Base-by-base conservation (phyloP, 2,329 filamentous ascomycete species). In the Colletotrichum liriopes region DNA sequence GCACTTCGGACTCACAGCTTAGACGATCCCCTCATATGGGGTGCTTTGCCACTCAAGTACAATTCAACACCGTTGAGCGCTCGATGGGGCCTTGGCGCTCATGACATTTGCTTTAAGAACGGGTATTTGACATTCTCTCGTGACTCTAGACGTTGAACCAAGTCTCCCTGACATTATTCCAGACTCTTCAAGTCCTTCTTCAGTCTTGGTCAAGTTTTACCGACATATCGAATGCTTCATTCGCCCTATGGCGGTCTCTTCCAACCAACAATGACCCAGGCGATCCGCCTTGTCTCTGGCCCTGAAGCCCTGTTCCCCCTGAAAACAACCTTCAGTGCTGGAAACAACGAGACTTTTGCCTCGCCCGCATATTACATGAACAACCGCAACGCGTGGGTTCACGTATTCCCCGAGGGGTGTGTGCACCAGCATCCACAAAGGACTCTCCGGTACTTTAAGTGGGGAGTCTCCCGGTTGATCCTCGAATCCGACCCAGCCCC, bases 391-490 rank as follows among this genome's bases (percentile, higher is more conserved):
- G 90, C 91, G 55, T 99, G 96, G 96, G 86, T 99, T 5, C 96
- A 99, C 82, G 93, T 98, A 66, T 98, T 98, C 81, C 96, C 96
- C 16, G 96, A 99, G 83, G 96, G 95, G 59, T 94, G 93, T 81
- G 94, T 98, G 56, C 95, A 98, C 82, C 96, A 99, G 83, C 92
- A 94, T 75, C 89, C 93, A 1, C 86, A 91, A 52, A 91, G 91
- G 77, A 90, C 92, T 9, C 92, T 98, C 87, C 93, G 96, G 39
- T 99, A 99, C 84, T 98, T 98, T 89, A 98, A 98, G 85, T 99
- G 96, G 96, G 96, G 96, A 1, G 88, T 98, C 1, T 94, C 96
- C 8, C 91, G 96, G 2, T 87, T 98, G 70, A 96, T 99, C 70
- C 90, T 99, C 58, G 96, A 99, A 82, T 90, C 93, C 58, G 93